Evolutionary conservation across 2,329 filamentous ascomycete species (phyloP).

Genomic region (Elsinoe perseae): DNA sequence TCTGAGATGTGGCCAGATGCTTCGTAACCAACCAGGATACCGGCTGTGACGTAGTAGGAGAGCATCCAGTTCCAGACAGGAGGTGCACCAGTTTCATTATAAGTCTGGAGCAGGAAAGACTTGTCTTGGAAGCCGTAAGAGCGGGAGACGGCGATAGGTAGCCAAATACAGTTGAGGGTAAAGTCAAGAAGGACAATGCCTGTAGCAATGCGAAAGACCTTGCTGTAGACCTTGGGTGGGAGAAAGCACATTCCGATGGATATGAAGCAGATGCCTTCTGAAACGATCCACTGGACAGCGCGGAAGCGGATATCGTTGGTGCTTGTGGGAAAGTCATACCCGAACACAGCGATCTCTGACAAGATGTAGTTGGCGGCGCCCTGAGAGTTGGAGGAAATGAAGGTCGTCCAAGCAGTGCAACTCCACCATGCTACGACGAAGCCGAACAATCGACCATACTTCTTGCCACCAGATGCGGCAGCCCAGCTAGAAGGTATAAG

Average conservation of each 20-base stretch:
- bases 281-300: slow-evolving; percentile 54
- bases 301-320: slow-evolving; percentile 49
- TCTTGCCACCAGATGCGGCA: slow-evolving; percentile 50
- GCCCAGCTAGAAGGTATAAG: slow-evolving; percentile 38
- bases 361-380: slow-evolving; percentile 35
- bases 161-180: slow-evolving; percentile 53
- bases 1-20: slow-evolving; percentile 55
- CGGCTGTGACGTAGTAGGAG: slow-evolving; percentile 53
- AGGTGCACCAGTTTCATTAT: slow-evolving; percentile 44
- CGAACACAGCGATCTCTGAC: slow-evolving; percentile 50
- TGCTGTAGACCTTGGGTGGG: slow-evolving; percentile 37
- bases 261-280: slow-evolving; percentile 37
- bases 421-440: slow-evolving; percentile 60
- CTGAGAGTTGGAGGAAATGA: slow-evolving; percentile 31
- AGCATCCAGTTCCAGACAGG: slow-evolving; percentile 57
- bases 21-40: slow-evolving; percentile 54
- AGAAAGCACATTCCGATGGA: slow-evolving; percentile 36
- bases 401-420: slow-evolving; percentile 54
- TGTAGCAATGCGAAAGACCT: slow-evolving; percentile 46
- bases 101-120: slow-evolving; percentile 53
- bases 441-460: slow-evolving; percentile 49
- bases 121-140: slow-evolving; percentile 53
- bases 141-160: slow-evolving; percentile 49
- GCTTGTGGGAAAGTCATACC: slow-evolving; percentile 49
- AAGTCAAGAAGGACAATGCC: slow-evolving; percentile 51